phyloP scores from a whole-genome alignment of 495 filamentous ascomycete species.

The Polyplosphaeria fusca region DNA sequence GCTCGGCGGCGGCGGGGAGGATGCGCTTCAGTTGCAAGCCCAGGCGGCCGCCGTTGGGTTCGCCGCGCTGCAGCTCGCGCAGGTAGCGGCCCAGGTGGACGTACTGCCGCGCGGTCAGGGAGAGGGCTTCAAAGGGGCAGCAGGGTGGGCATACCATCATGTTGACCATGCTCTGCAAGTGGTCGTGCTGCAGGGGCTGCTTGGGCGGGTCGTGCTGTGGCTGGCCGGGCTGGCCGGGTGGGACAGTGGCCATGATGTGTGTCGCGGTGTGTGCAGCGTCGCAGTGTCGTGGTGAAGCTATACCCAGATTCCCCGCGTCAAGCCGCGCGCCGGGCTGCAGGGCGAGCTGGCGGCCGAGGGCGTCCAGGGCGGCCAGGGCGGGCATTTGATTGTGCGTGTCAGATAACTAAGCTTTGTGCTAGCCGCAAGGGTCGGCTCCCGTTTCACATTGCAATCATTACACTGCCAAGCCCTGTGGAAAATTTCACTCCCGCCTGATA shows the following conservation, averaged over 20 bases:
- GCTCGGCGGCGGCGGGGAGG: constrained; percentile 23
- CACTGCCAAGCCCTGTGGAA: not conserved
- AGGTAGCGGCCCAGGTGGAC: constrained; percentile 25
- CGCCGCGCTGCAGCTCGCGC: constrained; percentile 14
- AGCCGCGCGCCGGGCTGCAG: not conserved
- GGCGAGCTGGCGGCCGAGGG: no score
- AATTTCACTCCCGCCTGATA: not conserved
- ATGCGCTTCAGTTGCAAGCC: constrained; percentile 11
- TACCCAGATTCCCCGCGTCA: not conserved
- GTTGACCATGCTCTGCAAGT: constrained; percentile 35
- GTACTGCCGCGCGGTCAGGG: no score
- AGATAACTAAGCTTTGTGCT: not conserved
- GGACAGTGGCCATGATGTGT: constrained; percentile 1
- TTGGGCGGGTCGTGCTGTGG: not conserved
- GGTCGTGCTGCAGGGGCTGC: constrained; percentile 16
- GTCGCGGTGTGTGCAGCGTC: not conserved
- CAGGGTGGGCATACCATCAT: constrained; percentile 23
- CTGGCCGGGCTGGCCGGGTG: not conserved
- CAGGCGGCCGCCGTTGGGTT: not conserved
- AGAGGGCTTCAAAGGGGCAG: no score
- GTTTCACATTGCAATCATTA: not conserved
- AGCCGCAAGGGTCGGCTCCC: not conserved
- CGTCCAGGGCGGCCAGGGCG: no score
- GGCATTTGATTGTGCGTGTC: not conserved
- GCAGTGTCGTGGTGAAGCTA: not conserved